phyloP scores from a whole-genome alignment of 2,329 filamentous ascomycete genomes.

The Fusarium sp. region DNA sequence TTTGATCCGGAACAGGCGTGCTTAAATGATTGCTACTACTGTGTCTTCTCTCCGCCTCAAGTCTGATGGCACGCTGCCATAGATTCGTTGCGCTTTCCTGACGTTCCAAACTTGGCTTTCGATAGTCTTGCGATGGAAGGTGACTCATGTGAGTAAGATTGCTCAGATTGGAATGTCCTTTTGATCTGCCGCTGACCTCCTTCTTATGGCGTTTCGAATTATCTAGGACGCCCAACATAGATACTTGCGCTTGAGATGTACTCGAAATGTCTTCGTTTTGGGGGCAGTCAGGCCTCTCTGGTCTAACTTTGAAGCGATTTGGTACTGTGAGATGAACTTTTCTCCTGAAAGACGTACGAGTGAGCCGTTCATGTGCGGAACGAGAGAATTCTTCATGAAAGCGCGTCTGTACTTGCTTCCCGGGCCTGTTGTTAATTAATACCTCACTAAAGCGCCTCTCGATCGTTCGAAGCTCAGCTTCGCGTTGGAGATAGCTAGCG shows the following conservation, averaged over 20 bases:
- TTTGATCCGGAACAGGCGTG: constrained; percentile 5
- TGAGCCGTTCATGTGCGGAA: constrained; percentile 7
- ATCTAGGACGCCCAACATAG: not conserved
- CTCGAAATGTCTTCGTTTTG: not conserved
- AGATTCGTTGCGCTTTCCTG: constrained; percentile 43
- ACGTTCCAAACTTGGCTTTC: constrained; percentile 18
- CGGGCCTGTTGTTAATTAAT: constrained; percentile 46
- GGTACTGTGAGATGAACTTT: constrained; percentile 52
- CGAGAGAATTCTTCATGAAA: constrained; percentile 55
- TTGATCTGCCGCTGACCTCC: constrained; percentile 20
- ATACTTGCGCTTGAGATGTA: not conserved
- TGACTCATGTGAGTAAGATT: constrained; percentile 27
- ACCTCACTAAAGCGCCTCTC: constrained; percentile 55
- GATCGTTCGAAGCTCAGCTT: constrained; percentile 54
- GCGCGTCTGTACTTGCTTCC: constrained; percentile 50
- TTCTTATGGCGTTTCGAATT: not conserved
- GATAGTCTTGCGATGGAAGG: constrained; percentile 16
- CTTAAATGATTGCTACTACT: constrained; percentile 21
- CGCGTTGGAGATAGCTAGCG: constrained; percentile 53
- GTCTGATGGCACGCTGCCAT: constrained; percentile 45
- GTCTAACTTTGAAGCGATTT: constrained; percentile 43
- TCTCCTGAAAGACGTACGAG: constrained; percentile 49
- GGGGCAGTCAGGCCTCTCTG: constrained; percentile 3
- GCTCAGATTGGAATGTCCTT: constrained; percentile 32
- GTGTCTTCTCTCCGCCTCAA: constrained; percentile 39